Percentiles rank a stretch among this genome's conserved stretches.
These are phyloP conservation scores for Spinacia oleracea DNA, from an alignment of 179 eudicot species.

Conservation along the genomic window DNA sequence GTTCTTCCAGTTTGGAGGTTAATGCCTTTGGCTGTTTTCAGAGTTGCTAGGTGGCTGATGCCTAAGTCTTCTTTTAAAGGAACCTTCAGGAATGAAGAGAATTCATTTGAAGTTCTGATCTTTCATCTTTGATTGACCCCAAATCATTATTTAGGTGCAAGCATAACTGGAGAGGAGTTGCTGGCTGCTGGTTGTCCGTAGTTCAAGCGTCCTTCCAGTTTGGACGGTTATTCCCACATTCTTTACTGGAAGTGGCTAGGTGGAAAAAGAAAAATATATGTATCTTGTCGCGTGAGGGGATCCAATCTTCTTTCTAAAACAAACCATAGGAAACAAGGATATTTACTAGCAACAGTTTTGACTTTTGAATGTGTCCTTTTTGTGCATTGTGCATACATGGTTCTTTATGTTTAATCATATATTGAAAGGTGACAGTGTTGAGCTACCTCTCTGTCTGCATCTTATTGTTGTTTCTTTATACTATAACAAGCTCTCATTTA, in stretches of 20 bases:
- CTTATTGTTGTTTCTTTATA: not conserved
- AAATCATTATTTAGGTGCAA: not conserved
- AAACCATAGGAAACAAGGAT: not conserved
- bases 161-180: slow-evolving; percentile 2
- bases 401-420: not conserved
- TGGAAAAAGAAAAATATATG: not conserved
- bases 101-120: not conserved
- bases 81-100: not conserved
- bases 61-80: not conserved
- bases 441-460: not conserved
- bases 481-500: slow-evolving; percentile 9
- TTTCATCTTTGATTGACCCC: not conserved
- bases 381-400: not conserved
- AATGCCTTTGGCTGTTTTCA: not conserved
- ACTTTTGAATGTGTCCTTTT: not conserved
- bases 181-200: not conserved
- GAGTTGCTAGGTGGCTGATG: not conserved
- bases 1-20: not conserved
- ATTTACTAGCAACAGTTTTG: not conserved
- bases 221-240: not conserved
- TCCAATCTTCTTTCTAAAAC: not conserved
- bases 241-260: not conserved
- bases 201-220: not conserved
- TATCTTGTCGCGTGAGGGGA: not conserved
- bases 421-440: not conserved